Percentiles rank a stretch among this genome's conserved stretches.
Conservation (phyloP, 1,284 basidiomycete genomes). For the Pascua sp. region DNA sequence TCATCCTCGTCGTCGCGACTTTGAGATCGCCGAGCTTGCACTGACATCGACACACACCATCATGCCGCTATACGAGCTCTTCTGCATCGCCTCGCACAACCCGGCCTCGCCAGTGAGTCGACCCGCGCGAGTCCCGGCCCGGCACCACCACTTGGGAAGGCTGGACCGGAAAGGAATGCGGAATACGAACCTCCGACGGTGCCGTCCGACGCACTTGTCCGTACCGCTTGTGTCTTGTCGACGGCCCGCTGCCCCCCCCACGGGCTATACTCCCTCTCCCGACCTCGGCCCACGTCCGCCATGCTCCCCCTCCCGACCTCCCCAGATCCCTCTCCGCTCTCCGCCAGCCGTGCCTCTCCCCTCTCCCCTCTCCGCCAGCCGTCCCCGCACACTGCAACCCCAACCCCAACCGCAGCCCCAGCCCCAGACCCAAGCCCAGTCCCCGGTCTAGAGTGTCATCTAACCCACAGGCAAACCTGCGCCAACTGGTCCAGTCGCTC, state of each 20-base stretch:
- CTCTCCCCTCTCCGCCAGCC: neutral
- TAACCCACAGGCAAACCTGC: conserved; percentile 40
- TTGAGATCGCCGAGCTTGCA: neutral
- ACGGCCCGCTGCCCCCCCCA: too few relatives aligned
- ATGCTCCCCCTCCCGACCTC: neutral
- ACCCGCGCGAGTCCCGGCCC: too few relatives aligned
- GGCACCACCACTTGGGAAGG: too few relatives aligned
- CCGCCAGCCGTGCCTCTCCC: neutral
- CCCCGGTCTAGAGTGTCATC: too few relatives aligned
- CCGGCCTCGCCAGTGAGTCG: conserved; percentile 41
- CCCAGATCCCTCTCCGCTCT: too few relatives aligned
- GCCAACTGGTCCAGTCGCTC: conserved; percentile 42
- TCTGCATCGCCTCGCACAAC: conserved; percentile 50
- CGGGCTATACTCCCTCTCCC: too few relatives aligned
- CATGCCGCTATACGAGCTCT: conserved; percentile 50
- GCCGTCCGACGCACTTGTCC: too few relatives aligned
- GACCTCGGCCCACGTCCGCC: too few relatives aligned
- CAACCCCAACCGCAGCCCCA: neutral
- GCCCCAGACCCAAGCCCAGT: neutral
- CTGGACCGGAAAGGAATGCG: too few relatives aligned
- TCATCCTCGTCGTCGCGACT: neutral
- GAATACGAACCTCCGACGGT: too few relatives aligned
- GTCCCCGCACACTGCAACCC: neutral
- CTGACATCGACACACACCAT: conserved; percentile 4
- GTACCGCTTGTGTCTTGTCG: too few relatives aligned